Evolutionary conservation across 1,284 basidiomycete genomes (phyloP).

Genomic region (Tilletia walkeri): DNA sequence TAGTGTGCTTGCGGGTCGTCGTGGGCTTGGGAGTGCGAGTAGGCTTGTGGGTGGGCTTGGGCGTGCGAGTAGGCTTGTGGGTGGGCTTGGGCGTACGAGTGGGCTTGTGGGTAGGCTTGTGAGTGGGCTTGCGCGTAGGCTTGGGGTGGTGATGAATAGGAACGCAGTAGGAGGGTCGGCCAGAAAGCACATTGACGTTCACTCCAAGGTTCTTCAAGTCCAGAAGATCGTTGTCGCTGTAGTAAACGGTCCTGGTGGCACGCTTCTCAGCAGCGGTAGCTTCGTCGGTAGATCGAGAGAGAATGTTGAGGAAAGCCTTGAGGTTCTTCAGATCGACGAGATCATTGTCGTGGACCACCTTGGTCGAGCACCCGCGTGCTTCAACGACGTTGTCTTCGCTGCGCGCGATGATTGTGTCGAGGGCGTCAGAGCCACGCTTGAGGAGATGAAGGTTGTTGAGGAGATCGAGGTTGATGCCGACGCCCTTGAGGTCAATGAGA

Average conservation of each 20-base stretch:
- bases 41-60: constrained; percentile 11
- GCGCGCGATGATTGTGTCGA: not conserved
- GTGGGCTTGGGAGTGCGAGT: not conserved
- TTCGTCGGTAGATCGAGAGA: not conserved
- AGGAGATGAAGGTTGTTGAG: constrained; percentile 3
- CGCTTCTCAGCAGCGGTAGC: constrained; percentile 8
- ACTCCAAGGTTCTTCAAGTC: constrained; percentile 2
- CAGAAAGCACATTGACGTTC: constrained; percentile 13
- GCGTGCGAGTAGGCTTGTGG: not conserved
- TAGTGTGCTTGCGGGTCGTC: not conserved
- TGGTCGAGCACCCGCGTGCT: not conserved
- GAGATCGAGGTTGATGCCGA: not conserved
- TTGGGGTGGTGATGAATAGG: constrained; percentile 5
- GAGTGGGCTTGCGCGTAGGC: constrained; percentile 10
- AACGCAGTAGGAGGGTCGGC: not conserved
- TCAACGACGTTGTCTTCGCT: not conserved
- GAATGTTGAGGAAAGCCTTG: constrained; percentile 12
- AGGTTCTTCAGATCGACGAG: constrained; percentile 1
- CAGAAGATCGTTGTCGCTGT: not conserved
- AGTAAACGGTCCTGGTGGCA: not conserved
- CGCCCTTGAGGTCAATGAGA: not conserved
- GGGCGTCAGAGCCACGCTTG: not conserved
- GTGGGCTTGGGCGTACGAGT: constrained; percentile 4
- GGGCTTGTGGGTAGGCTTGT: not conserved
- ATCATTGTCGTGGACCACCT: not conserved